Evolutionary conservation across 139 green algal genomes (phyloP).

Genomic region (Chlamydomonas eustigma): DNA sequence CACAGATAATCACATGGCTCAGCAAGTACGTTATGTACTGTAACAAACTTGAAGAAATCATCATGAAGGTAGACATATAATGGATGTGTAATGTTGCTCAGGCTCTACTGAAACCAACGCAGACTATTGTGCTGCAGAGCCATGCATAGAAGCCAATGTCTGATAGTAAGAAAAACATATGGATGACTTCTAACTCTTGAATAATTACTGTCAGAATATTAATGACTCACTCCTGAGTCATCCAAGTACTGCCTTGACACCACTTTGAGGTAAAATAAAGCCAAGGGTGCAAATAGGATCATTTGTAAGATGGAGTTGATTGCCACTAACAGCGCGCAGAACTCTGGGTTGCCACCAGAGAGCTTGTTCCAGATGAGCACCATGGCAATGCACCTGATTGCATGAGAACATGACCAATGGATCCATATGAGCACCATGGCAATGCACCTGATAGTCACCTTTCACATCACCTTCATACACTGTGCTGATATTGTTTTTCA

Average conservation of each 20-base stretch:
- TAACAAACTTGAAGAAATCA: too few relatives aligned
- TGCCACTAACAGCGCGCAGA: conserved; percentile 29
- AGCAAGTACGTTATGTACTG: too few relatives aligned
- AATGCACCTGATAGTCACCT: conserved; percentile 36
- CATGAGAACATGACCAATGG: conserved; percentile 20
- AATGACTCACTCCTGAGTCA: not conserved
- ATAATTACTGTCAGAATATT: too few relatives aligned
- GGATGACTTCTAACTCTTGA: too few relatives aligned
- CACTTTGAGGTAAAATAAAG: conserved; percentile 42
- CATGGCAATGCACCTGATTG: conserved; percentile 52
- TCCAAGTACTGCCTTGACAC: not conserved
- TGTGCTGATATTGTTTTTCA: too few relatives aligned
- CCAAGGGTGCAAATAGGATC: conserved; percentile 44
- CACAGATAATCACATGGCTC: too few relatives aligned
- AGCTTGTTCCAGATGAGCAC: conserved; percentile 61
- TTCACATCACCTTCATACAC: not conserved
- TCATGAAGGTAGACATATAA: too few relatives aligned
- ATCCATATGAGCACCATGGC: conserved; percentile 63
- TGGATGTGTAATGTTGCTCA: too few relatives aligned
- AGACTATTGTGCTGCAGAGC: too few relatives aligned
- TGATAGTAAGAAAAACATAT: not conserved
- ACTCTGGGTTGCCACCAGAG: conserved; percentile 36
- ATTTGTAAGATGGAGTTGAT: conserved; percentile 33
- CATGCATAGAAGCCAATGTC: not conserved
- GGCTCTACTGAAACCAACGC: too few relatives aligned